A percentile compares a stretch with the other conserved stretches of the same genome.
Conservation (phyloP, 1,284 basidiomycete genomes). For the Malassezia vespertilionis region DNA sequence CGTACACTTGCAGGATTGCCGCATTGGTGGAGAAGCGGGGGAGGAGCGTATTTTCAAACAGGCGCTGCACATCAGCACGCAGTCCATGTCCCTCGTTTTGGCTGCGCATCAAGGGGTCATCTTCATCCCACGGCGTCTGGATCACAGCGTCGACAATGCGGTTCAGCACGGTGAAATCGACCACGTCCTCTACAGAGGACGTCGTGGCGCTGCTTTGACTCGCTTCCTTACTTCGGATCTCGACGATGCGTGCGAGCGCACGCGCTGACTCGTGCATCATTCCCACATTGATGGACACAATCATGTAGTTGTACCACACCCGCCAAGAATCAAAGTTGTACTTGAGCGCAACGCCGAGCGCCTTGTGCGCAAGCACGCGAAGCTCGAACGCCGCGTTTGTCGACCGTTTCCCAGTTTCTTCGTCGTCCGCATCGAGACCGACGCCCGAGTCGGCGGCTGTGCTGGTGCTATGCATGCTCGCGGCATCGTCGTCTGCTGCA, state of each 20-base stretch:
- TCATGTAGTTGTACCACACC: constrained; percentile 97
- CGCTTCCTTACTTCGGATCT: constrained; percentile 57
- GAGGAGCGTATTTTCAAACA: constrained; percentile 68
- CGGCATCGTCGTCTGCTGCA: constrained; percentile 7
- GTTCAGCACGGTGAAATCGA: constrained; percentile 77
- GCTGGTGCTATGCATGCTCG: constrained; percentile 1
- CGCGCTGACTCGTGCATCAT: constrained; percentile 77
- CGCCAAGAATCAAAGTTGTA: constrained; percentile 83
- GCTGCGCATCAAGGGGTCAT: constrained; percentile 21
- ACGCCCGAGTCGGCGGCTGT: constrained; percentile 14
- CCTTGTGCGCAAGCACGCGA: constrained; percentile 83
- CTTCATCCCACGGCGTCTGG: constrained; percentile 50
- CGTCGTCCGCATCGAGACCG: constrained; percentile 2
- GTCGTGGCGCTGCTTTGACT: constrained; percentile 49
- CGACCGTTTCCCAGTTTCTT: too few species aligned
- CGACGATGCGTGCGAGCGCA: constrained; percentile 70
- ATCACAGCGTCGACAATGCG: constrained; percentile 76
- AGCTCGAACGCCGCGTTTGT: constrained; percentile 52
- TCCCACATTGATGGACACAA: constrained; percentile 83
- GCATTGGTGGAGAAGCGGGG: constrained; percentile 57
- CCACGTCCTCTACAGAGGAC: constrained; percentile 46
- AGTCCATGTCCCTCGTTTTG: constrained; percentile 62
- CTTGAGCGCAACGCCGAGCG: constrained; percentile 77
- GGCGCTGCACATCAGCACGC: constrained; percentile 55
- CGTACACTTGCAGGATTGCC: constrained; percentile 30